Evolutionary conservation across 176 grass and related monocot genomes (phyloP).

Genomic region (Avena eriantha): DNA sequence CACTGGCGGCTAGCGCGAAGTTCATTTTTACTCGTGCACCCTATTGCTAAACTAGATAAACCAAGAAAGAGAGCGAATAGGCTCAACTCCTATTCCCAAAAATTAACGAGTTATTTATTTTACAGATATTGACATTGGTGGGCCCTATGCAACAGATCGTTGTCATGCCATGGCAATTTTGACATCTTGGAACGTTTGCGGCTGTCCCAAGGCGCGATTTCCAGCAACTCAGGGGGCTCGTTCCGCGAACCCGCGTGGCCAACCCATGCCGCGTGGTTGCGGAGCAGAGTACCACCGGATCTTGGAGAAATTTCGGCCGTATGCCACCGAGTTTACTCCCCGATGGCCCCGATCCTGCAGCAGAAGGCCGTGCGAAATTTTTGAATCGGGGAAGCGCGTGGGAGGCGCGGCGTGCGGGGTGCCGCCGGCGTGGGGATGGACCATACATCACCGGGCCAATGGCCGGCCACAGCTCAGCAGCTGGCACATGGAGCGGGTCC

Average conservation of each 20-base stretch:
- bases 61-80: too few relatives aligned
- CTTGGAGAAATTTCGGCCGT: background rate
- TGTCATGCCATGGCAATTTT: too few relatives aligned
- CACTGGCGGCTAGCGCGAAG: too few relatives aligned
- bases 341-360: too few relatives aligned
- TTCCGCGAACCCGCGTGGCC: background rate
- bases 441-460: background rate
- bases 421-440: slow-evolving; percentile 6
- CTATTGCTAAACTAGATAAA: too few relatives aligned
- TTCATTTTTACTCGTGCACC: too few relatives aligned
- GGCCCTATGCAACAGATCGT: too few relatives aligned
- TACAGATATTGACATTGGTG: too few relatives aligned
- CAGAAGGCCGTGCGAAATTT: background rate
- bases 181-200: too few relatives aligned
- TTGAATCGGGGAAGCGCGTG: slow-evolving; percentile 42
- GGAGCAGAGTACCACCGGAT: background rate
- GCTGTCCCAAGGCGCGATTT: too few relatives aligned
- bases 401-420: background rate
- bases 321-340: slow-evolving; percentile 1
- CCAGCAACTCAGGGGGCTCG: background rate
- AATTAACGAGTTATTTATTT: too few relatives aligned
- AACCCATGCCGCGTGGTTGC: background rate
- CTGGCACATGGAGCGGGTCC: background rate
- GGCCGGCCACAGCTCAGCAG: background rate
- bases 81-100: too few relatives aligned